phyloP scores from a whole-genome alignment of 345 rosid species.

The Hibiscus mutabilis region DNA sequence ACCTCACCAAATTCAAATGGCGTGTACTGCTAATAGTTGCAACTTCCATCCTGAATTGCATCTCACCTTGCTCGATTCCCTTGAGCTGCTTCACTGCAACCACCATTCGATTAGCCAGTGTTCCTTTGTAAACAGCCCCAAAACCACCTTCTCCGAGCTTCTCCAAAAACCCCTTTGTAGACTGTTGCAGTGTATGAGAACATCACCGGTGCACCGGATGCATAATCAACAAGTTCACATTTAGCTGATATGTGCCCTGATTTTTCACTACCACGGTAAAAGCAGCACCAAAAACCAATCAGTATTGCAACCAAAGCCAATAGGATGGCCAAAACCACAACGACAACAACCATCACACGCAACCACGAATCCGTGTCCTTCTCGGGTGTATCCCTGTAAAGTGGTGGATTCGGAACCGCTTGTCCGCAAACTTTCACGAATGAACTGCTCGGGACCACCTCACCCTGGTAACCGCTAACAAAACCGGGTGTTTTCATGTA shows the following conservation, averaged over 20 bases:
- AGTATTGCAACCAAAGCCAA: conserved; percentile 27
- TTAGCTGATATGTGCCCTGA: conserved; percentile 36
- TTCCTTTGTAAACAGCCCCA: conserved; percentile 55
- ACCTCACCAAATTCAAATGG: conserved; percentile 54
- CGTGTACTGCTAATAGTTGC: conserved; percentile 64
- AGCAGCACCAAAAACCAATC: conserved; percentile 47
- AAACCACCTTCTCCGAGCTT: conserved; percentile 64
- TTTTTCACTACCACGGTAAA: conserved; percentile 28
- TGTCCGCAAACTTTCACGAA: conserved; percentile 58
- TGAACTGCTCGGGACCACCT: conserved; percentile 43
- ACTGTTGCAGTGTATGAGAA: conserved; percentile 42
- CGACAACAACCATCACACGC: conserved; percentile 30
- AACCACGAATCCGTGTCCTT: conserved; percentile 19
- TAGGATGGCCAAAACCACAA: conserved; percentile 25
- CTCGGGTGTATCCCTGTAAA: background rate
- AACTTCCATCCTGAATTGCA: conserved; percentile 62
- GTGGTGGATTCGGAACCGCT: conserved; percentile 28
- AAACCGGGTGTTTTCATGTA: conserved; percentile 42
- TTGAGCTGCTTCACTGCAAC: conserved; percentile 60
- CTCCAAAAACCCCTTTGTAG: conserved; percentile 43
- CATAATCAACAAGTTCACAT: conserved; percentile 48
- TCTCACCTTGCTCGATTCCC: conserved; percentile 57
- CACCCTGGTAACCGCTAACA: conserved; percentile 47
- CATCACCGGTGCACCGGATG: conserved; percentile 53
- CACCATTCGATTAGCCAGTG: conserved; percentile 31